These are phyloP conservation scores for Microcera coccophila DNA, from an alignment of 2,329 filamentous ascomycete species.

Conservation along the genomic window DNA sequence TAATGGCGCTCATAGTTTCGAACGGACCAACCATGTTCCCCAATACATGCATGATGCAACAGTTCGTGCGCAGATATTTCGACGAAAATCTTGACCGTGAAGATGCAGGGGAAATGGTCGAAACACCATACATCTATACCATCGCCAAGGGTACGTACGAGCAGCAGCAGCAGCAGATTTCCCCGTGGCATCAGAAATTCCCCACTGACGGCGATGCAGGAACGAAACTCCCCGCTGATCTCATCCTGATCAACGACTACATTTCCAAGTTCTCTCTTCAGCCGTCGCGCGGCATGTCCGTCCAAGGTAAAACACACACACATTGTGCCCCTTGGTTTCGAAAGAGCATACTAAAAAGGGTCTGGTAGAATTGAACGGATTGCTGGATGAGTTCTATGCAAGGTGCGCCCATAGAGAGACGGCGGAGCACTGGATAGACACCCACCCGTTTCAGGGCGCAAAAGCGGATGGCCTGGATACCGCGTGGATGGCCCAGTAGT, in stretches of 20 bases:
- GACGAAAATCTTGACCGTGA: slow-evolving; percentile 15
- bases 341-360: too few relatives aligned
- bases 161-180: too few relatives aligned
- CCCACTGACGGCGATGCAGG: slow-evolving; percentile 2
- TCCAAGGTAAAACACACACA: slow-evolving; percentile 15
- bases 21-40: slow-evolving; percentile 21
- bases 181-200: too few relatives aligned
- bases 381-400: too few relatives aligned
- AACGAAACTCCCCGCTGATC: slow-evolving; percentile 10
- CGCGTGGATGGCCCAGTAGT: too few relatives aligned
- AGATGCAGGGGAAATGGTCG: slow-evolving; percentile 5
- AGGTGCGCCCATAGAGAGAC: too few relatives aligned
- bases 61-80: slow-evolving; percentile 11
- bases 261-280: slow-evolving; percentile 16
- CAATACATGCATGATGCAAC: slow-evolving; percentile 20
- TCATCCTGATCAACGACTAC: slow-evolving; percentile 16
- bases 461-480: too few relatives aligned
- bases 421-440: too few relatives aligned
- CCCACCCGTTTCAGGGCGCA: too few relatives aligned
- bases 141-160: slow-evolving; percentile 12
- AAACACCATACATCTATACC: slow-evolving; percentile 13
- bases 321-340: too few relatives aligned
- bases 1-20: slow-evolving; percentile 6
- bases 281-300: slow-evolving; percentile 15
- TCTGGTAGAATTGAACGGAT: too few relatives aligned